Base-by-base conservation (phyloP, 75 land plant species). In the Azolla pinnata region DNA sequence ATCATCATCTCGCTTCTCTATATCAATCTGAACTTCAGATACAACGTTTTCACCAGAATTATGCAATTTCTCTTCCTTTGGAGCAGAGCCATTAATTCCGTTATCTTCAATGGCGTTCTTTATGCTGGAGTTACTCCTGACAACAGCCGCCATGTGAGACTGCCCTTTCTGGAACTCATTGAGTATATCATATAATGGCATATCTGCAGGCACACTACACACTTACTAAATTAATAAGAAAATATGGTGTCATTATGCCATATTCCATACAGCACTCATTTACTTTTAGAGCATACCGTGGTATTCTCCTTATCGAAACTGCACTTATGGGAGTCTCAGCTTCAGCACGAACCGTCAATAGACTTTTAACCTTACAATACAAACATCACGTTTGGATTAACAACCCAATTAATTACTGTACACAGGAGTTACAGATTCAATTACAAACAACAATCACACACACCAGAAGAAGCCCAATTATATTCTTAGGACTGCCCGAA, bases 131-230 rank as follows among this genome's bases (percentile, higher is more conserved):
- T 50, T 54, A 53, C 73, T 61, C 58, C 64, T 76, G 8, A 62
- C 66, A 17, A 84, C 87, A 54, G 79, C 87, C 56, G 87, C 87
- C 63, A 84, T 81, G 62, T 83, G 86, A 54, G 81, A 77, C 53
- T 75, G 75, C 30, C 86, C 86, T 67, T 83, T 83, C 63, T 83
- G 86, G 67, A 83, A 83, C 70, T 83, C 81, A 61, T 83, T 83
- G 45, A 83, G 64, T 35, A 83, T 83, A 64, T 83, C 86, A 74
- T 83, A 83, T 5, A 83, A 71, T 10, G 86, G 86, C 80, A 83
- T 74, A 64, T 77, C 69, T 65, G 76, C 87, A 24, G 84, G 69
- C 1, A 84, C 84, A 69, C 87, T 80, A 74, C 28, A 59, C n/a
- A 14, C 2, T 46, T 3, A 46, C 2, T 26, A 44, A 55, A 17